Conservation (phyloP, 192 early-diverging fungal species). For the Coemansia sp. region DNA sequence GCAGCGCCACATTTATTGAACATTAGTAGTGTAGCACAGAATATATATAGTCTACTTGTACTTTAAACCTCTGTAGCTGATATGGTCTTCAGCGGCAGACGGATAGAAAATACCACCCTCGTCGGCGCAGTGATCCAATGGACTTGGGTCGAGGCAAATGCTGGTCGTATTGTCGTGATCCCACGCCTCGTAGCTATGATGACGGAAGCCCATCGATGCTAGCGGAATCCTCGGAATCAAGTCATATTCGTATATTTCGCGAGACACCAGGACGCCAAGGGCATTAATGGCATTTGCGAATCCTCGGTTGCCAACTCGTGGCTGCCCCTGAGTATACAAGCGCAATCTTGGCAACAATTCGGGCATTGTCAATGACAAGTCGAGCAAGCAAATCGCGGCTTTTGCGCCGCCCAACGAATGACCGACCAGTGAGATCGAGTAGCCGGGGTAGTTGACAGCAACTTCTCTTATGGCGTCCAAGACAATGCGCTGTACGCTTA, state of each 20-base stretch:
- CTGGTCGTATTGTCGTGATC: slow-evolving; percentile 27
- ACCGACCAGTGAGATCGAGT: slow-evolving; percentile 39
- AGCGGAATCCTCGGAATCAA: slow-evolving; percentile 33
- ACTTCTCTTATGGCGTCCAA: slow-evolving; percentile 8
- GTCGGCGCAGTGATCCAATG: slow-evolving; percentile 18
- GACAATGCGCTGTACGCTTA: slow-evolving; percentile 17
- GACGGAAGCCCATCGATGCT: slow-evolving; percentile 25
- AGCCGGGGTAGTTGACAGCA: slow-evolving; percentile 28
- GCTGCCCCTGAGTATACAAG: slow-evolving; percentile 44
- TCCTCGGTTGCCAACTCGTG: slow-evolving; percentile 42
- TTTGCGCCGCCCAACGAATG: slow-evolving; percentile 49
- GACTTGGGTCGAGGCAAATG: slow-evolving; percentile 16
- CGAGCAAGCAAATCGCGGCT: slow-evolving; percentile 32
- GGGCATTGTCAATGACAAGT: slow-evolving; percentile 22
- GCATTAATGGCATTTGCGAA: slow-evolving; percentile 37
- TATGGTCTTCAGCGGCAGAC: slow-evolving; percentile 20
- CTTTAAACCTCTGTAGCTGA: slow-evolving; percentile 32
- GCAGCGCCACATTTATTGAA: background rate
- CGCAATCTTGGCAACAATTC: slow-evolving; percentile 15
- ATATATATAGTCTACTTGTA: slow-evolving; percentile 13
- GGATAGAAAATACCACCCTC: slow-evolving; percentile 9
- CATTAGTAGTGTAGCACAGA: background rate
- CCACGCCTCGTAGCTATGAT: slow-evolving; percentile 43
- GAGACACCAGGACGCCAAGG: slow-evolving; percentile 22
- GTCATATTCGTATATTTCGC: slow-evolving; percentile 44